Evolutionary conservation across 805 yeast genomes (phyloP).

Genomic region (Cyberlindnera saturnus): DNA sequence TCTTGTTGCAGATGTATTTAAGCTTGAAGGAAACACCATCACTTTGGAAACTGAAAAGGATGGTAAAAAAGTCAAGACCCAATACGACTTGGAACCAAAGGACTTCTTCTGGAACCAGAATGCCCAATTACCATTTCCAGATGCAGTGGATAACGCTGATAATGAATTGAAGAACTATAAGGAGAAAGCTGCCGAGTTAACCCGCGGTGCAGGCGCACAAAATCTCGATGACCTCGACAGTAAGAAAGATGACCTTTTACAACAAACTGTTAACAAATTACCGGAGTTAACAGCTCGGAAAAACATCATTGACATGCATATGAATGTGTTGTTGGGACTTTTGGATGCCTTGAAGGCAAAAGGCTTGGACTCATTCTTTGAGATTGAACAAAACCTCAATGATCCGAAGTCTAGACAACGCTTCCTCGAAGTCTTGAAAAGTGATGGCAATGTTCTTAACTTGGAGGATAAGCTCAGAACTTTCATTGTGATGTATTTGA

Average conservation of each 20-base stretch:
- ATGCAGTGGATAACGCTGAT: slow-evolving; percentile 97
- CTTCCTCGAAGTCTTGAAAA: slow-evolving; percentile 53
- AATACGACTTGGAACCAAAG: slow-evolving; percentile 83
- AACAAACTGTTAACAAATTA: slow-evolving; percentile 82
- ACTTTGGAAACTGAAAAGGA: slow-evolving; percentile 42
- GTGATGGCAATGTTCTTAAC: slow-evolving; percentile 46
- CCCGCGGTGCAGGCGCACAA: slow-evolving; percentile 63
- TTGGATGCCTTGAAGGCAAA: slow-evolving; percentile 82
- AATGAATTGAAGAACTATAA: slow-evolving; percentile 74
- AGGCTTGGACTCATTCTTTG: slow-evolving; percentile 84
- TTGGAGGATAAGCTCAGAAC: slow-evolving; percentile 84
- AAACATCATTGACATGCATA: slow-evolving; percentile 87
- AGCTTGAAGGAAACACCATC: slow-evolving; percentile 76
- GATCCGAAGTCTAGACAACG: slow-evolving; percentile 48
- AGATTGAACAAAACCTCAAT: slow-evolving; percentile 79
- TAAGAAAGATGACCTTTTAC: slow-evolving; percentile 48
- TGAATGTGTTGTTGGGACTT: slow-evolving; percentile 85
- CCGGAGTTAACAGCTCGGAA: slow-evolving; percentile 91
- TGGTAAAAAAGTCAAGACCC: slow-evolving; percentile 38
- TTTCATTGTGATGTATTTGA: slow-evolving; percentile 69
- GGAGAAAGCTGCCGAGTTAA: slow-evolving; percentile 80
- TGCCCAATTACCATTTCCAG: slow-evolving; percentile 89
- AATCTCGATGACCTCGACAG: slow-evolving; percentile 73
- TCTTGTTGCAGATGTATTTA: slow-evolving; percentile 88
- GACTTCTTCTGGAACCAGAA: slow-evolving; percentile 91